A percentile compares a stretch with the other conserved stretches of the same genome.
Conservation (phyloP, 495 filamentous ascomycete genomes). For the Aspergillus panamensis region DNA sequence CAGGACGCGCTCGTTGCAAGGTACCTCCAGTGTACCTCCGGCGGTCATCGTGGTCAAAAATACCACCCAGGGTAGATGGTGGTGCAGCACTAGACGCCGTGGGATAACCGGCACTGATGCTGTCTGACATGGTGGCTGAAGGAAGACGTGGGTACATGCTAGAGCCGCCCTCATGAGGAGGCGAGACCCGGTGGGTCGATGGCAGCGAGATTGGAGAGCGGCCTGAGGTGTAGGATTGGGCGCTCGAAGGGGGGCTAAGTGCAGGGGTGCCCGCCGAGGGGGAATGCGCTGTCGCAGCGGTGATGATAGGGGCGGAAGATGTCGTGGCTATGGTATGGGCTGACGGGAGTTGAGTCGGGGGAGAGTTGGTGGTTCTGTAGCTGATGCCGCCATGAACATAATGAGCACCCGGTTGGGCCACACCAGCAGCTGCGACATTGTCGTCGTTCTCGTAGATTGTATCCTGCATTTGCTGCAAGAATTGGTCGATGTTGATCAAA, state of each 20-base stretch:
- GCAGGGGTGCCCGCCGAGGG: slow-evolving; percentile 68
- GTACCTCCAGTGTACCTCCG: slow-evolving; percentile 85
- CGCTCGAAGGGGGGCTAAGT: slow-evolving; percentile 85
- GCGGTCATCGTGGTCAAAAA: slow-evolving; percentile 74
- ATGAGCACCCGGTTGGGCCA: slow-evolving; percentile 65
- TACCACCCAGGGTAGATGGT: slow-evolving; percentile 73
- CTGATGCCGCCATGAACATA: slow-evolving; percentile 55
- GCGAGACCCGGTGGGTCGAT: slow-evolving; percentile 56
- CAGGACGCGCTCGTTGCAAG: slow-evolving; percentile 67
- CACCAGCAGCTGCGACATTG: slow-evolving; percentile 68
- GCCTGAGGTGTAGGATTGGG: slow-evolving; percentile 76
- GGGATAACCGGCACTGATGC: slow-evolving; percentile 53
- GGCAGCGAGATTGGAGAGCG: slow-evolving; percentile 76
- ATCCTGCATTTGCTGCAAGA: slow-evolving; percentile 90
- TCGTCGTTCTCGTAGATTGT: slow-evolving; percentile 91
- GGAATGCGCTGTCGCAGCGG: slow-evolving; percentile 46
- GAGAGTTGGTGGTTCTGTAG: slow-evolving; percentile 72
- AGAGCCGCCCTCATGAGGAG: slow-evolving; percentile 59
- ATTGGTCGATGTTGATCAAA: slow-evolving; percentile 82
- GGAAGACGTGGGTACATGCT: slow-evolving; percentile 83
- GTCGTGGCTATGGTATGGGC: slow-evolving; percentile 53
- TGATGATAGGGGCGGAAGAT: slow-evolving; percentile 58
- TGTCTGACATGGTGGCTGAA: slow-evolving; percentile 60
- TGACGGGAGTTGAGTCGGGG: slow-evolving; percentile 52
- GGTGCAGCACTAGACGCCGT: slow-evolving; percentile 64